phyloP scores from a whole-genome alignment of 129 eudicot species.

The Oenanthe sinensis region DNA sequence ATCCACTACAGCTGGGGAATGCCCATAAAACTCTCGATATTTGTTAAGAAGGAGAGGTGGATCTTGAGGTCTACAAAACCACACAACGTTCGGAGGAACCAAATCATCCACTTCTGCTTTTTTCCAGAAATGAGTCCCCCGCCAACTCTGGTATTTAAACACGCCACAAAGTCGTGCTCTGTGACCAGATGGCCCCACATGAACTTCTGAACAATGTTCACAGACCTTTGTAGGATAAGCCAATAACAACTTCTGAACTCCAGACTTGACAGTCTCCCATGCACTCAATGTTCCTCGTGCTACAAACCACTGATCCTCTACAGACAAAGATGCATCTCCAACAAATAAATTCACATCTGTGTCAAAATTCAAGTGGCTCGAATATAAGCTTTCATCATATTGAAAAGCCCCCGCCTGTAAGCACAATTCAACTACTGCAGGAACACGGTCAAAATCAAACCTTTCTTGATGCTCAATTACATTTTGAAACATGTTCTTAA shows the following conservation, averaged over 20 bases:
- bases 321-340: conserved; percentile 31
- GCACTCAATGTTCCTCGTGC: conserved; percentile 51
- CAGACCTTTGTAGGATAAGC: conserved; percentile 78
- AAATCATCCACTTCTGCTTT: conserved; percentile 76
- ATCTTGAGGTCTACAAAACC: conserved; percentile 82
- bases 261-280: conserved; percentile 69
- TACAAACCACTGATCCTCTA: conserved; percentile 27
- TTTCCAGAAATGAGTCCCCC: conserved; percentile 74
- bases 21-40: conserved; percentile 73
- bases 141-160: conserved; percentile 66
- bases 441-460: conserved; percentile 68
- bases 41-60: conserved; percentile 54
- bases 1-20: conserved; percentile 89
- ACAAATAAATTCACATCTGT: background rate
- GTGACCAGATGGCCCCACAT: conserved; percentile 96
- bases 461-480: conserved; percentile 62
- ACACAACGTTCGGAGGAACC: conserved; percentile 62
- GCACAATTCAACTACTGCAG: conserved; percentile 78
- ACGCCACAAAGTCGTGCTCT: conserved; percentile 87
- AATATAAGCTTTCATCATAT: conserved; percentile 13
- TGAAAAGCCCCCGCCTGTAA: conserved; percentile 74
- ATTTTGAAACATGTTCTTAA: conserved; percentile 49
- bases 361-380: conserved; percentile 9
- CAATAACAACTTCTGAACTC: conserved; percentile 57
- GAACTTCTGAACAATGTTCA: conserved; percentile 70